Conservation (phyloP, 73 alveolate species). For the Paramecium biaurelia region DNA sequence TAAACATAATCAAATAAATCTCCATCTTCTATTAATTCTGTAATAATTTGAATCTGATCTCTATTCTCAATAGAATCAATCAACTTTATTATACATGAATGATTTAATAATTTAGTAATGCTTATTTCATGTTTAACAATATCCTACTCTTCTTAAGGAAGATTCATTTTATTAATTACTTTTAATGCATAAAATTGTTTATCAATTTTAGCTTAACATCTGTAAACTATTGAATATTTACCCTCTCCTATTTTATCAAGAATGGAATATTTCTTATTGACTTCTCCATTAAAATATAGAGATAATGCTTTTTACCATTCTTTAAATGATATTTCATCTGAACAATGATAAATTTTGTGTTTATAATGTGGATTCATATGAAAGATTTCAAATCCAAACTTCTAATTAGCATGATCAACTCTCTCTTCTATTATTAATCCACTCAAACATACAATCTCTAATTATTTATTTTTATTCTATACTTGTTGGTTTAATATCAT, state of each 20-base stretch:
- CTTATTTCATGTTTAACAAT: constrained; percentile 8
- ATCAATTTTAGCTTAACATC: background rate
- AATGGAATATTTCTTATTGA: background rate
- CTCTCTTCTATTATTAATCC: background rate
- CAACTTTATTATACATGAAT: constrained; percentile 10
- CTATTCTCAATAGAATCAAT: background rate
- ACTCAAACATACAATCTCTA: background rate
- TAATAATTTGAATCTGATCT: background rate
- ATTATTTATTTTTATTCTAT: background rate
- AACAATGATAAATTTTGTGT: background rate
- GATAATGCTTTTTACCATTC: constrained; percentile 1
- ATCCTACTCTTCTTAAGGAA: background rate
- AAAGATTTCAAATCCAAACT: background rate
- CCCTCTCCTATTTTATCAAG: constrained; percentile 27
- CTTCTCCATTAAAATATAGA: constrained; percentile 6
- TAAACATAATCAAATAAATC: constrained; percentile 30
- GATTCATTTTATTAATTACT: background rate
- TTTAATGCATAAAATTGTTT: background rate
- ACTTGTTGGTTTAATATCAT: background rate
- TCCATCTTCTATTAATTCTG: constrained; percentile 19
- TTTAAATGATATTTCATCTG: background rate
- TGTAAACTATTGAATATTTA: background rate
- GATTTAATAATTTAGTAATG: background rate
- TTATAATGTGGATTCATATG: background rate
- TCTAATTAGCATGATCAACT: background rate